These are phyloP conservation scores for Adiantum capillusveneris DNA, from an alignment of 75 land plant genomes.

Conservation along the genomic window DNA sequence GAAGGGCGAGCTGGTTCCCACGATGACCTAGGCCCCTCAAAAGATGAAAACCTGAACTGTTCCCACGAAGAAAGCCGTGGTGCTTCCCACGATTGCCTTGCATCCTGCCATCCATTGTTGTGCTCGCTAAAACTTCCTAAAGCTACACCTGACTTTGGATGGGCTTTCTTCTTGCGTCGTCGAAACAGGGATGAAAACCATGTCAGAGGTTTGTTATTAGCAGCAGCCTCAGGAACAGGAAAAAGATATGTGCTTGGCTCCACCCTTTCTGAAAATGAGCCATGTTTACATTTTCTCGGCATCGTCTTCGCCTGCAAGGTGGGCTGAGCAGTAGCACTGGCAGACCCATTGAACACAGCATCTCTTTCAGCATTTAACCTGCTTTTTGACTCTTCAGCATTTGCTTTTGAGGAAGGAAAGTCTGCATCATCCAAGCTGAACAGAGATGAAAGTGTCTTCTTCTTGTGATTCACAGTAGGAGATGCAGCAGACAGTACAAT, in stretches of 20 bases:
- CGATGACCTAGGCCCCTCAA: conserved; percentile 1
- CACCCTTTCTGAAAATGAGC: conserved; percentile 7
- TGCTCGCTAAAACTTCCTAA: neutral
- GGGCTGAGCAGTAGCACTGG: neutral
- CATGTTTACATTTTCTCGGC: neutral
- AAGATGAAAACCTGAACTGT: neutral
- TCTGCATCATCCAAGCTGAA: conserved; percentile 3
- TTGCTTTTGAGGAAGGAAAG: neutral
- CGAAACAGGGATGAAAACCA: neutral
- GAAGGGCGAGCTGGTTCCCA: conserved; percentile 2
- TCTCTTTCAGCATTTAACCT: neutral
- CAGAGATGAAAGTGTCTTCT: conserved; percentile 1
- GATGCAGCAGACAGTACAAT: neutral
- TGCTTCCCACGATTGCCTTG: conserved; percentile 4
- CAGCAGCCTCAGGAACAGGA: neutral
- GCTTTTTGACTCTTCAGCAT: neutral
- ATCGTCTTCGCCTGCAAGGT: neutral
- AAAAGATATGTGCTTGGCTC: neutral
- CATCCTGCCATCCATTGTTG: neutral
- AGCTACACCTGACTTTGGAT: neutral
- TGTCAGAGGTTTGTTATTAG: neutral
- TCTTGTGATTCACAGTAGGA: neutral
- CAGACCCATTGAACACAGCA: neutral
- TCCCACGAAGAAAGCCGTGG: neutral
- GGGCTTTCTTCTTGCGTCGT: neutral